Conservation (phyloP, 371 early-diverging fungal genomes). For the Rhizopus sp. region DNA sequence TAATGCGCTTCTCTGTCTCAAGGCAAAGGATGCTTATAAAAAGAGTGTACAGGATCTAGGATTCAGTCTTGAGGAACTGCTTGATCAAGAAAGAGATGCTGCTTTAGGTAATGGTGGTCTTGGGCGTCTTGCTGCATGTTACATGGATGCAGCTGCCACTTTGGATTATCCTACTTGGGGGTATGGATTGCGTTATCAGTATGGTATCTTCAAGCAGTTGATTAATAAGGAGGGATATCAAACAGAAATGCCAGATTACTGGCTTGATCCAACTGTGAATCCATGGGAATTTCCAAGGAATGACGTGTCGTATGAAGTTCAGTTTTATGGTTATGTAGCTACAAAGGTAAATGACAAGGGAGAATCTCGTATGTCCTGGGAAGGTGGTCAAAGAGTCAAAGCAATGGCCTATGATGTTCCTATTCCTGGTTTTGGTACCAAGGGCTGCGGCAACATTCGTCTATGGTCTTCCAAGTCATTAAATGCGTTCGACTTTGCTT, state of each 20-base stretch:
- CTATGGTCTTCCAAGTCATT: constrained; percentile 89
- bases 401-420: constrained; percentile 95
- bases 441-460: constrained; percentile 91
- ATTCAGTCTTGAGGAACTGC: constrained; percentile 84
- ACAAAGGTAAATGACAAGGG: constrained; percentile 66
- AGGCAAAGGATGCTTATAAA: constrained; percentile 71
- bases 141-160: constrained; percentile 90
- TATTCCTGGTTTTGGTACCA: constrained; percentile 86
- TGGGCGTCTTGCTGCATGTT: constrained; percentile 89
- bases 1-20: constrained; percentile 85
- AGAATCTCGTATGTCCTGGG: constrained; percentile 72
- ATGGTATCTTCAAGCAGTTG: constrained; percentile 93
- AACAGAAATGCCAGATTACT: constrained; percentile 89
- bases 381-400: constrained; percentile 79
- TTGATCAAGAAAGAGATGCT: constrained; percentile 90
- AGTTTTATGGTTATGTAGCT: constrained; percentile 84
- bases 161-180: constrained; percentile 90
- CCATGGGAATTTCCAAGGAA: constrained; percentile 94
- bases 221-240: constrained; percentile 85
- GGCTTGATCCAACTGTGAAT: constrained; percentile 77
- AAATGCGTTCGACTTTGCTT: constrained; percentile 75
- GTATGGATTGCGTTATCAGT: constrained; percentile 86
- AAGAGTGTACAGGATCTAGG: constrained; percentile 73
- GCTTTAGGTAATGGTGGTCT: constrained; percentile 95
- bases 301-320: constrained; percentile 83